Evolutionary conservation across 441 rosid genomes (phyloP).

Genomic region (Mallotus japonicus): DNA sequence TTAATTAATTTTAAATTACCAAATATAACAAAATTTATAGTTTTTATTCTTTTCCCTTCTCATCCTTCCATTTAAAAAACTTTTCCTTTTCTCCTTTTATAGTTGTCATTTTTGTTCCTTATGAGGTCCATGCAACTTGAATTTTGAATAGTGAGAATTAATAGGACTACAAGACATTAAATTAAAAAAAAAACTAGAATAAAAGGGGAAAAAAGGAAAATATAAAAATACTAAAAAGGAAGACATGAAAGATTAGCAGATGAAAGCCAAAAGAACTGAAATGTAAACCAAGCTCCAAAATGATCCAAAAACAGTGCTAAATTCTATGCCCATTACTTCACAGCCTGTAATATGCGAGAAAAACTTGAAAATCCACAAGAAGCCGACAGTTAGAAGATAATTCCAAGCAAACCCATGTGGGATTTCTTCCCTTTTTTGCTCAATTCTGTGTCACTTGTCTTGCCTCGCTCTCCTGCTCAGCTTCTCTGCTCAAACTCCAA

Average conservation of each 20-base stretch:
- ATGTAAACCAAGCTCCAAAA: conserved; percentile 16
- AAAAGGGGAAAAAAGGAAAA: background rate
- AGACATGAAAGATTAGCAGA: conserved; percentile 18
- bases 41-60: too few species aligned
- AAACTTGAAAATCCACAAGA: conserved; percentile 42
- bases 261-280: conserved; percentile 16
- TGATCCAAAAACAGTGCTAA: conserved; percentile 40
- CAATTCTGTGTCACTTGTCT: conserved; percentile 29
- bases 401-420: conserved; percentile 83
- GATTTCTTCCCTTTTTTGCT: conserved; percentile 30
- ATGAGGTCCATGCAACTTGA: too few species aligned
- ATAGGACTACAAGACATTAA: background rate
- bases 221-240: background rate
- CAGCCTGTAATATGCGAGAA: conserved; percentile 49
- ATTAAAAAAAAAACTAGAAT: background rate
- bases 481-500: conserved; percentile 27
- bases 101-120: too few species aligned
- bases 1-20: too few species aligned
- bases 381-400: conserved; percentile 53
- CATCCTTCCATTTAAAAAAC: too few species aligned
- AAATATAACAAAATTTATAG: too few species aligned
- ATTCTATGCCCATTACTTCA: conserved; percentile 53
- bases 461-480: conserved; percentile 20
- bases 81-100: too few species aligned
- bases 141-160: too few species aligned